These are phyloP conservation scores for Gossypium lobatum DNA, from an alignment of 441 rosid species.

Conservation along the genomic window DNA sequence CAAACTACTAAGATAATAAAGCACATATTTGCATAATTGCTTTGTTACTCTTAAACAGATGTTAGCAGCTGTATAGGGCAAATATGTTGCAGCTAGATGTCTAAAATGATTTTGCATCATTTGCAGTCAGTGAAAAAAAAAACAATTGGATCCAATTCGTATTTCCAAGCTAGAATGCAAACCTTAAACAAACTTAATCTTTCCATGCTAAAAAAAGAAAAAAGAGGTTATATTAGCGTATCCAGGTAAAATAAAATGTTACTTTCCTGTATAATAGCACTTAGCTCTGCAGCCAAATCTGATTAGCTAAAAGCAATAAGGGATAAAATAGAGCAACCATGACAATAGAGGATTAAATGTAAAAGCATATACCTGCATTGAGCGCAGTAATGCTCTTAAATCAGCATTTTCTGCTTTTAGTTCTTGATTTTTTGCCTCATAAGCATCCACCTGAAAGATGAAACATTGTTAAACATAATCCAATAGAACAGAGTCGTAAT, in stretches of 20 bases:
- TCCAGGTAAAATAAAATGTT: not conserved
- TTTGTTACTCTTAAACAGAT: not conserved
- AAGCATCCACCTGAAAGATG: slow-evolving; percentile 82
- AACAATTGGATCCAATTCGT: not conserved
- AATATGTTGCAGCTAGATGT: not conserved
- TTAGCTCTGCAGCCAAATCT: not conserved
- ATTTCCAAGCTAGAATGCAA: not conserved
- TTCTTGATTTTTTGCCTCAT: slow-evolving; percentile 94
- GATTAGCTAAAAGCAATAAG: not conserved
- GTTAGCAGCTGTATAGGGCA: not conserved
- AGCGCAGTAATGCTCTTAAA: slow-evolving; percentile 79
- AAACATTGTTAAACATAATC: slow-evolving; percentile 12
- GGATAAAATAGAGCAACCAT: not conserved
- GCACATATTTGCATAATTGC: not conserved
- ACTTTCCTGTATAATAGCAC: not conserved
- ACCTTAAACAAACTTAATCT: slow-evolving; percentile 3
- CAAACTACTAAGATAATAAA: not conserved
- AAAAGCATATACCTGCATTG: slow-evolving; percentile 70
- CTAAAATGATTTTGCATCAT: slow-evolving; percentile 1
- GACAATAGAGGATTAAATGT: not conserved
- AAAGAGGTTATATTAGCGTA: not conserved
- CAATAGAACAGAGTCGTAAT: not conserved
- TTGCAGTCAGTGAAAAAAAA: not conserved
- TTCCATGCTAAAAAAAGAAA: not conserved
- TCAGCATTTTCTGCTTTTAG: slow-evolving; percentile 84